Evolutionary conservation across 495 filamentous ascomycete species (phyloP), one percentile per base, ranked within the genome.

Genomic region (Aspergillus incahuasiensis): DNA sequence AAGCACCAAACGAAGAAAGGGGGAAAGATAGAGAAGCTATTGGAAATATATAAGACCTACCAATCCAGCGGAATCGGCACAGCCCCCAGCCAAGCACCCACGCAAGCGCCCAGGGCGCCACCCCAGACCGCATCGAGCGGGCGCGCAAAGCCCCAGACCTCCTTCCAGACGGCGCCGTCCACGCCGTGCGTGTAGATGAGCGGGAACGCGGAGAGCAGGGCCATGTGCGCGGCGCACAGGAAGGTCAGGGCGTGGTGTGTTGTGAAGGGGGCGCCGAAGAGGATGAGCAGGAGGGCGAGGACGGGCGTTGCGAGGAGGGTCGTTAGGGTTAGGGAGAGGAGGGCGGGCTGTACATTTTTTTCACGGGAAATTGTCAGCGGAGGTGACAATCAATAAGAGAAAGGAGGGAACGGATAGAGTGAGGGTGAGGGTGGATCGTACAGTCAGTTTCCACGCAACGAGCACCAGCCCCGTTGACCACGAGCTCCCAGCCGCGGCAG

Each of bases 41-140:
- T n/a, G n/a, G n/a, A 39, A 77, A 77, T 63, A 77, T 30, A 9
- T 9, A 5, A 30, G 28, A 35, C 32, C 6, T 35, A 90, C 90
- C 92, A 97, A 68, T 97, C 94, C 58, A 98, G 74, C 18, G 94
- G 95, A 66, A 98, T 97, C 1, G 95, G 95, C 32, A 97, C 85
- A 81, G 68, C 60, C 75, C 78, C 55, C 76, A 91, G 59, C 89
- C 90, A 75, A 78, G 75, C 78, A 5, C 77, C 79, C 28, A 91
- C 66, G 11, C 73, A 61, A 5, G 75, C 70, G 8, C 78, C 80
- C 20, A 80, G 52, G 16, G 71, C 73, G 19, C 70, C 71, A 4
- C 65, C 76, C 60, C 68, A 75, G 5, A 76, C 68, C 5, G 67
- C 63, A 64, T 74, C 69, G 0, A 67, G 69, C 0, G 79, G 76